phyloP scores from a whole-genome alignment of 2,329 filamentous ascomycete genomes.

The Aspergillus sp. region DNA sequence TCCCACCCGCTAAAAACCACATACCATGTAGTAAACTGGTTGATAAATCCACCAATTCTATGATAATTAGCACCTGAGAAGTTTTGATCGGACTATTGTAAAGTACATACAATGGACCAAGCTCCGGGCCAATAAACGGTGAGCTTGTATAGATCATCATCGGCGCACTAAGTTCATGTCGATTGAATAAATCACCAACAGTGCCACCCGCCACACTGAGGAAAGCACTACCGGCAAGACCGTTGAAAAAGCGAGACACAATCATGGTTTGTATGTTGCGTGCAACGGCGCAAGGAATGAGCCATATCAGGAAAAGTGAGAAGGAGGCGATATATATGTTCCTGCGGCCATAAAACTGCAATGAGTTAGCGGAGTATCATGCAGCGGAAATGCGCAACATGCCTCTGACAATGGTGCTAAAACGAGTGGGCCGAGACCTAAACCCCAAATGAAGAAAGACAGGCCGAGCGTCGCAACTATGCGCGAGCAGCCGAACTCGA shows the following conservation, averaged over 20 bases:
- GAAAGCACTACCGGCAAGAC: conserved; percentile 52
- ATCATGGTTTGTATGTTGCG: conserved; percentile 78
- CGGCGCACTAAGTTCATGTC: conserved; percentile 68
- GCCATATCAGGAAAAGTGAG: conserved; percentile 71
- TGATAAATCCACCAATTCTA: conserved; percentile 73
- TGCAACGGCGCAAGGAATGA: conserved; percentile 80
- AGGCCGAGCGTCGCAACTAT: conserved; percentile 69
- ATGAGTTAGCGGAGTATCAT: neutral
- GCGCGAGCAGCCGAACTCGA: conserved; percentile 69
- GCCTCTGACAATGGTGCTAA: conserved; percentile 63
- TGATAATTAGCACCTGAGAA: conserved; percentile 12
- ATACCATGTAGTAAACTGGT: conserved; percentile 67
- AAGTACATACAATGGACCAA: conserved; percentile 51
- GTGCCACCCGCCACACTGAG: conserved; percentile 76
- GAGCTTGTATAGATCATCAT: conserved; percentile 77
- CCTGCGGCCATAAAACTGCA: conserved; percentile 74
- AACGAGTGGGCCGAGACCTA: conserved; percentile 62
- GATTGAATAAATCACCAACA: conserved; percentile 74
- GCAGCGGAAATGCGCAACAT: neutral
- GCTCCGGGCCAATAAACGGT: conserved; percentile 58
- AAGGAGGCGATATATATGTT: conserved; percentile 79
- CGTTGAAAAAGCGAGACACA: conserved; percentile 69
- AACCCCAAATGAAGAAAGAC: neutral
- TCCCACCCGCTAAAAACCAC: neutral
- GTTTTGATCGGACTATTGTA: neutral